These are phyloP conservation scores for Piloderma croceum DNA, from an alignment of 768 basidiomycete species.

Conservation along the genomic window DNA sequence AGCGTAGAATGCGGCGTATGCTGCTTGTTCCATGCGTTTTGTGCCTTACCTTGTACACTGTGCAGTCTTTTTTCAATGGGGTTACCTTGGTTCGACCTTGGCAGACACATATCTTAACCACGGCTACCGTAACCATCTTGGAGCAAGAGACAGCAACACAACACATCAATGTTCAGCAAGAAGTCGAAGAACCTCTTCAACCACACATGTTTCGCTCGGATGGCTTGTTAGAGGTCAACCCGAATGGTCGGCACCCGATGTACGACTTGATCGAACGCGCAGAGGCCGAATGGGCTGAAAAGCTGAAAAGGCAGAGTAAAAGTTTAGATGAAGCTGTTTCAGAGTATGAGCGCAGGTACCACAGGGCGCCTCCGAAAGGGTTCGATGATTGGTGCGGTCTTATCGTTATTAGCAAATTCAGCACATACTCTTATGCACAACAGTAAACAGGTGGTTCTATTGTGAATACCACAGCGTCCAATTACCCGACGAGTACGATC, in stretches of 20 bases:
- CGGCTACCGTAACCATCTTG: too few species aligned
- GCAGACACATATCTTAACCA: too few species aligned
- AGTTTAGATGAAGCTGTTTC: conserved; percentile 33
- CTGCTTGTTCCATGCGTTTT: too few species aligned
- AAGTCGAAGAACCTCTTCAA: too few species aligned
- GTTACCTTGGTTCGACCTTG: too few species aligned
- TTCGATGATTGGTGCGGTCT: conserved; percentile 42
- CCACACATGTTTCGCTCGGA: conserved; percentile 16
- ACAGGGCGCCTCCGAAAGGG: conserved; percentile 35
- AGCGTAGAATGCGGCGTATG: too few species aligned
- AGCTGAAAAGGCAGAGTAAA: conserved; percentile 31
- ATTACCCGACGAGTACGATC: conserved; percentile 51
- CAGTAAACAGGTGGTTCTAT: conserved; percentile 38
- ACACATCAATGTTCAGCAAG: too few species aligned
- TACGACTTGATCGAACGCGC: conserved; percentile 35
- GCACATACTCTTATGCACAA: neutral
- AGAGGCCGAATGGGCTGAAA: conserved; percentile 34
- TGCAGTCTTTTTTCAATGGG: too few species aligned
- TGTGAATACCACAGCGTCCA: conserved; percentile 39
- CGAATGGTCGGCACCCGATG: conserved; percentile 38
- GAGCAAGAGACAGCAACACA: too few species aligned
- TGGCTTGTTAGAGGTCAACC: conserved; percentile 34
- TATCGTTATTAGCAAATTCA: neutral
- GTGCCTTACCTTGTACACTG: too few species aligned
- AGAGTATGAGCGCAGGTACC: conserved; percentile 35